phyloP scores from a whole-genome alignment of 805 yeast genomes.

The Zygoascus biomembranicola region DNA sequence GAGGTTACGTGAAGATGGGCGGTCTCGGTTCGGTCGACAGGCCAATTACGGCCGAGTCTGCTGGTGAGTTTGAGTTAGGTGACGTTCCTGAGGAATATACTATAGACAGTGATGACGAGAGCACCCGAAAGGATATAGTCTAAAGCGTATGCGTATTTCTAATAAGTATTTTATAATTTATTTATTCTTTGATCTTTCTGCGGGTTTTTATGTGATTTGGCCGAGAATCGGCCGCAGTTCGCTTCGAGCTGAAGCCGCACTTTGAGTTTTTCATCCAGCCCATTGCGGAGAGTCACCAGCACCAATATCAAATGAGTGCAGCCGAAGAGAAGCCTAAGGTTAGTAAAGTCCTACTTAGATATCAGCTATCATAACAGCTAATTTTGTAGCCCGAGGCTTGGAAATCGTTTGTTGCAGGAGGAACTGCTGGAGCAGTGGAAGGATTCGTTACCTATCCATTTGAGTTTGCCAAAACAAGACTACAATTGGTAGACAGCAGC shows the following conservation, averaged over 20 bases:
- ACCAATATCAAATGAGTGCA: neutral
- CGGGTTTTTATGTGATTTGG: no score
- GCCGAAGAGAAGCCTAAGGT: neutral
- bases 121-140: neutral
- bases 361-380: neutral
- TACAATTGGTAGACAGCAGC: conserved; percentile 50
- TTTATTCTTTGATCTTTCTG: no score
- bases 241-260: no score
- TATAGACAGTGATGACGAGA: neutral
- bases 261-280: no score
- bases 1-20: neutral
- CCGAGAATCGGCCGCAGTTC: no score
- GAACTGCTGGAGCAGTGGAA: conserved; percentile 47
- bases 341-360: neutral
- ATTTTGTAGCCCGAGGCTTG: conserved; percentile 20
- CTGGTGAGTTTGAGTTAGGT: conserved; percentile 20
- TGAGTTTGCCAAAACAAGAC: conserved; percentile 91
- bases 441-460: conserved; percentile 91
- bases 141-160: no score
- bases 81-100: conserved; percentile 7
- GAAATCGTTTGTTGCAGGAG: conserved; percentile 38
- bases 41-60: conserved; percentile 1
- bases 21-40: neutral
- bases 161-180: no score
- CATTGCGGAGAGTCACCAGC: no score